Base-by-base conservation (phyloP, 352 stramenopile genomes). In the Aphanomyces euteiches region DNA sequence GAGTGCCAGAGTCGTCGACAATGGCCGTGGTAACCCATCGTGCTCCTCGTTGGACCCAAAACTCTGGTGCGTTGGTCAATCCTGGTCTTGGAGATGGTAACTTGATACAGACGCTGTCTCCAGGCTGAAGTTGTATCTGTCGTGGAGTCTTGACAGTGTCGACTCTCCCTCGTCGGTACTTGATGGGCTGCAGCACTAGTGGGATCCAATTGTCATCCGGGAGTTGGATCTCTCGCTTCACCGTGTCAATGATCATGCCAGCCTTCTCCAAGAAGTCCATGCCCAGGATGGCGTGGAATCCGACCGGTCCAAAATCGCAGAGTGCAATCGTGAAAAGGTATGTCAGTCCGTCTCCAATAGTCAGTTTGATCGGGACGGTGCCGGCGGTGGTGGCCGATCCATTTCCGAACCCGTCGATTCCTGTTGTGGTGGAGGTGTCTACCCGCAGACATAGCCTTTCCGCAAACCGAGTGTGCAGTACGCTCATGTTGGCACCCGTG, bases 181-280 rank as follows among this genome's bases (percentile, higher is more conserved):
- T 28, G 28, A 28, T 28, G 2, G 28, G 28, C 28, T 28, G 28
- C 28, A 28, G 28, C 28, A 28, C 28, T 2, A 28, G 28, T 28
- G 28, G 28, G 28, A 28, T 28, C 28, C 28, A 28, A 28, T 28
- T 28, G 28, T 28, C 28, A 28, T 28, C 28, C 28, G 28, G 28
- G 28, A 28, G 28, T 28, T 28, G 28, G 28, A 28, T 28, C 28
- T 28, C 28, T 28, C 28, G 28, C 28, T 28, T 28, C 0, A 28
- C 28, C 0, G 45, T 53, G n/a, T 53, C 45, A 19, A 53, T 53
- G 45, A 53, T 53, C 13, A 53, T n/a, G 45, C 45, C 45, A 2
- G 45, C 45, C 45, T 53, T 53, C 13, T 15, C 13, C 45, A 53
- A n/a, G 45, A 53, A 53, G n/a, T 53, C 45, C 45, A 53, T 53